Base-by-base conservation (phyloP, 257 asterid species). In the Gentiana dahurica region DNA sequence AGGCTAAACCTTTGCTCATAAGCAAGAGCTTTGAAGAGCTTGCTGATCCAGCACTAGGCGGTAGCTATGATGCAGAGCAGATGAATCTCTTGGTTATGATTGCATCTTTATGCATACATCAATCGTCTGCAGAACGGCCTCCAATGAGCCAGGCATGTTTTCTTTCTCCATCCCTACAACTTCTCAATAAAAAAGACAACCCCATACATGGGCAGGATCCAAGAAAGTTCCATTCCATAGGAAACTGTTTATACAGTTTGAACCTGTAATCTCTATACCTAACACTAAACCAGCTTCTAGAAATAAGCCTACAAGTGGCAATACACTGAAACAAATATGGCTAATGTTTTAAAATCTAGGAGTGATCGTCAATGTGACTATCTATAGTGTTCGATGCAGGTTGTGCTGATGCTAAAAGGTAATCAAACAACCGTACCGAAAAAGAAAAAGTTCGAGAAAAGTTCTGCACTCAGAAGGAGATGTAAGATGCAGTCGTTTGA, bases 1-100 rank as follows among this genome's bases (percentile, higher is more conserved):
- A 91, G 96, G 98, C 97, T 56, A 92, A 88, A 67, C 94, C 97
- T 39, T 67, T 76, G 77, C 72, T 88, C 33, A 68, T 71, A 48
- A 70, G 59, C 62, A 81, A 75, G 63, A 72, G 68, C 47, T 35
- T 71, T 2, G 61, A 59, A n/a, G 93, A 81, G 66, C 63, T 91
- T 37, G 78, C 71, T 6, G 98, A 91, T 81, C 95, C 95, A 41
- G 46, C 83, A 45, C 78, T 91, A 1, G 71, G 72, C 9, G 79
- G 79, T 59, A 68, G 34, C 36, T 85, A 73, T 53, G 89, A 87
- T 65, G 58, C 59, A 61, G 98, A 91, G 4, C 81, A 91, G 68
- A 51, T 83, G 70, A 81, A 54, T 67, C 81, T 75, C 3, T 57
- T 85, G 84, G 74, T 80, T 45, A 66, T 67, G 79, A 90, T 87